Conservation (phyloP, 306 rosid species). For the Comarum palustre region DNA sequence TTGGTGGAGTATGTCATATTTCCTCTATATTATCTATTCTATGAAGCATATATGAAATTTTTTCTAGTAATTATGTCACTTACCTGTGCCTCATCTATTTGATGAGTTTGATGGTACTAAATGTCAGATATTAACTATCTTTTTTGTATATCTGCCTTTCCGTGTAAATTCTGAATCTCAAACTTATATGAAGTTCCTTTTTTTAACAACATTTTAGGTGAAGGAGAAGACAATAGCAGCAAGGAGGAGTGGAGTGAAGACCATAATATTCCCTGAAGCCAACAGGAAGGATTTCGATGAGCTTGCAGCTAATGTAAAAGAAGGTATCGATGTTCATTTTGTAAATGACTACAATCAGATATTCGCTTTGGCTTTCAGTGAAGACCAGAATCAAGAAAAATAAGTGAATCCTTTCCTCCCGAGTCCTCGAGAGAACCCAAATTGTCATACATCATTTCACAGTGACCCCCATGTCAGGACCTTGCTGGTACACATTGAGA, state of each 20-base stretch:
- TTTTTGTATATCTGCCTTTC: neutral
- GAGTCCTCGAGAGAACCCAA: slow-evolving; percentile 21
- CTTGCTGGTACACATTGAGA: slow-evolving; percentile 27
- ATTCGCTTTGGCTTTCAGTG: slow-evolving; percentile 62
- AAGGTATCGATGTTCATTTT: slow-evolving; percentile 92
- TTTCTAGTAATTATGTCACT: neutral
- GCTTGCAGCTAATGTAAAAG: slow-evolving; percentile 80
- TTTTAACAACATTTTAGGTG: slow-evolving; percentile 53
- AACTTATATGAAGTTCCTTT: slow-evolving; percentile 20
- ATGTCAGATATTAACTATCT: neutral
- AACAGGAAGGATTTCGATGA: slow-evolving; percentile 91
- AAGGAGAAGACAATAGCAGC: slow-evolving; percentile 99
- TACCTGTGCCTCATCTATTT: neutral
- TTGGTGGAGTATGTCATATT: slow-evolving; percentile 80
- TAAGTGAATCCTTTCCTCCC: slow-evolving; percentile 19
- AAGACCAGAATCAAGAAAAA: slow-evolving; percentile 33
- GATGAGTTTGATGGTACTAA: neutral
- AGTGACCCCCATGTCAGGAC: slow-evolving; percentile 28
- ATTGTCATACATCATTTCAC: slow-evolving; percentile 15
- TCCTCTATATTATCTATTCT: neutral
- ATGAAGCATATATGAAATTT: neutral
- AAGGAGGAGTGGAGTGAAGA: slow-evolving; percentile 78
- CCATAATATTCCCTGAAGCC: slow-evolving; percentile 84
- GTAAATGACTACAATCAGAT: slow-evolving; percentile 80
- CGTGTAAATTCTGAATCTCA: slow-evolving; percentile 13